These are phyloP conservation scores for Zymoseptoria brevis DNA, from an alignment of 2,329 filamentous ascomycete genomes.

Conservation along the genomic window DNA sequence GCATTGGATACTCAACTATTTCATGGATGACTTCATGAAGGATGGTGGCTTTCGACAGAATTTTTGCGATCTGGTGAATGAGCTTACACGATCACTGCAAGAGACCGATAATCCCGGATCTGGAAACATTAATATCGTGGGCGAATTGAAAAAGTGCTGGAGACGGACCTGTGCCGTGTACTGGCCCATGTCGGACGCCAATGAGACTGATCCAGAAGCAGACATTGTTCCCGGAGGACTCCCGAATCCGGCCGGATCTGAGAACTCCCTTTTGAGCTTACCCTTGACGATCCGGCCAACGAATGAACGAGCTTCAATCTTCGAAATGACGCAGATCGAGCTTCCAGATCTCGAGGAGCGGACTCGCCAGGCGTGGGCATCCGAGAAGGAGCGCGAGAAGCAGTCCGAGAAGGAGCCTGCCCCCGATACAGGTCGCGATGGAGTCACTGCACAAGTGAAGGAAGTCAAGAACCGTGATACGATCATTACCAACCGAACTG, in stretches of 20 bases:
- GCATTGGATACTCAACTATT: constrained; percentile 98
- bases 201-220: constrained; percentile 46
- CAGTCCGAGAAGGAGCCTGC: neutral
- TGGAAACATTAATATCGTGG: constrained; percentile 75
- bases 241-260: constrained; percentile 8
- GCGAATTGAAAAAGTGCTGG: constrained; percentile 96
- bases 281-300: constrained; percentile 17
- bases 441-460: neutral
- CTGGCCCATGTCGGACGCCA: constrained; percentile 70
- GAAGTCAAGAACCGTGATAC: constrained; percentile 3
- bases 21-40: constrained; percentile 82
- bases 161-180: constrained; percentile 80
- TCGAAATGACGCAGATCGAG: constrained; percentile 18
- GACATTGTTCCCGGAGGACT: constrained; percentile 69
- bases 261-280: constrained; percentile 9
- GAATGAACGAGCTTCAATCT: constrained; percentile 15
- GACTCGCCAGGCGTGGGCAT: neutral
- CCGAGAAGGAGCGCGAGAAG: neutral
- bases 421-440: neutral
- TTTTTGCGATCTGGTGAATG: constrained; percentile 76
- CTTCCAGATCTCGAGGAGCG: constrained; percentile 8
- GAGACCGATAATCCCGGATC: constrained; percentile 45
- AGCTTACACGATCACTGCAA: constrained; percentile 46
- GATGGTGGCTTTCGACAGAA: constrained; percentile 64
- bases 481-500: constrained; percentile 16